Conservation (phyloP, 2,329 filamentous ascomycete species). For the Fusarium siculi region DNA sequence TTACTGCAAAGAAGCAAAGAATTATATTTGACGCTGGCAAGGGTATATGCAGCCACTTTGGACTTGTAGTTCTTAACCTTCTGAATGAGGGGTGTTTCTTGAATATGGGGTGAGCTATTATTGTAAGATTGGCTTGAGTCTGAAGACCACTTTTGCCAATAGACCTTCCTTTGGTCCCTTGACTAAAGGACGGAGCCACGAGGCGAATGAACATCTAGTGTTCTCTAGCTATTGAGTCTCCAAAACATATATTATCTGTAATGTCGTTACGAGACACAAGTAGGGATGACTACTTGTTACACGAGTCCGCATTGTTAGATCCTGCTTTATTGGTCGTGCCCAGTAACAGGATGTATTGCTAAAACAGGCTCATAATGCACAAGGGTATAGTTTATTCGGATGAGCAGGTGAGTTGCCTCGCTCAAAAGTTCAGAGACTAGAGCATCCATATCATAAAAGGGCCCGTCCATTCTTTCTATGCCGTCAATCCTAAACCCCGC, state of each 20-base stretch:
- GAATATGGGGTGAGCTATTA: background rate
- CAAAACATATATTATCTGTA: background rate
- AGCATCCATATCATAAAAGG: constrained; percentile 14
- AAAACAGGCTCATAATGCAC: background rate
- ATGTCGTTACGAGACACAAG: background rate
- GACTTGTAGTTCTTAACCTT: background rate
- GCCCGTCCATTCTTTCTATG: constrained; percentile 24
- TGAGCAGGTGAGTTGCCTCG: constrained; percentile 5
- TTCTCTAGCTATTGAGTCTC: background rate
- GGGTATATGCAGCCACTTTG: background rate
- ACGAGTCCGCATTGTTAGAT: background rate
- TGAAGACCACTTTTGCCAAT: background rate
- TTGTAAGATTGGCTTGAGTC: background rate
- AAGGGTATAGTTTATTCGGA: constrained; percentile 22
- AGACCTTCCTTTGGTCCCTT: background rate
- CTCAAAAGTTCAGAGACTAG: constrained; percentile 17
- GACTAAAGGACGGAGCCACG: background rate
- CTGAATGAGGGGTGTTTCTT: background rate
- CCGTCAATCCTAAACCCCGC: constrained; percentile 27
- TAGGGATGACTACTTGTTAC: background rate
- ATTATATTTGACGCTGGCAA: background rate
- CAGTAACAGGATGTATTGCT: background rate
- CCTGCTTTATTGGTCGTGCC: background rate
- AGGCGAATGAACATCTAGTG: background rate
- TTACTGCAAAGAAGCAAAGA: background rate